Percentiles rank a stretch among this genome's conserved stretches.
These are phyloP conservation scores for Aspergillus viridinutans DNA, from an alignment of 2,329 filamentous ascomycete genomes.

Conservation along the genomic window DNA sequence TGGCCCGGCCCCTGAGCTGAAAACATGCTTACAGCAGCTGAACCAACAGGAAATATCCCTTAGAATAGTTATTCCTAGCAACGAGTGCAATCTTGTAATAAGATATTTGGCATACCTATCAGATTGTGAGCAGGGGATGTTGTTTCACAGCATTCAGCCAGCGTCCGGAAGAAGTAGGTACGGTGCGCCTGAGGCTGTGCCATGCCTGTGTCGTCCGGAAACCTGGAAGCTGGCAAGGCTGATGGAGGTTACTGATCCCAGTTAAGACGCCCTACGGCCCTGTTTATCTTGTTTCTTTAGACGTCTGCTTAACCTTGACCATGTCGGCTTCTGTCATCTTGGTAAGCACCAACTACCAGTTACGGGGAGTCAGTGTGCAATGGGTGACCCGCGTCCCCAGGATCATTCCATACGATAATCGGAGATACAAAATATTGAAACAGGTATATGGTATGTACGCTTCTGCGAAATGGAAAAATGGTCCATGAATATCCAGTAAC, in stretches of 20 bases:
- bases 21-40: neutral
- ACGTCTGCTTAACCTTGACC: neutral
- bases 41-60: neutral
- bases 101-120: neutral
- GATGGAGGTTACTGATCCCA: neutral
- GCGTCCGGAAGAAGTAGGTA: too few species aligned
- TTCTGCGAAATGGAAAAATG: constrained; percentile 18
- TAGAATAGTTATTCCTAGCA: neutral
- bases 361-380: neutral
- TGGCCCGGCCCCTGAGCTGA: neutral
- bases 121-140: neutral
- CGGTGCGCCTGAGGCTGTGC: neutral
- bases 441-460: constrained; percentile 24
- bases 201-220: neutral
- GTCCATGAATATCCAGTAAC: constrained; percentile 28
- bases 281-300: neutral
- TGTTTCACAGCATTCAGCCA: neutral
- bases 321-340: neutral
- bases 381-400: neutral
- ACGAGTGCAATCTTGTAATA: neutral
- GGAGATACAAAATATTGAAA: constrained; percentile 6
- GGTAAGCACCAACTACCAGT: neutral
- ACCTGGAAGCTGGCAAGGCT: neutral
- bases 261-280: neutral
- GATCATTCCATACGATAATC: too few species aligned